Percentiles rank a stretch among this genome's conserved stretches.
These are phyloP conservation scores for Cinnamomum chago DNA, from an alignment of 164 flowering plant genomes.

Conservation along the genomic window DNA sequence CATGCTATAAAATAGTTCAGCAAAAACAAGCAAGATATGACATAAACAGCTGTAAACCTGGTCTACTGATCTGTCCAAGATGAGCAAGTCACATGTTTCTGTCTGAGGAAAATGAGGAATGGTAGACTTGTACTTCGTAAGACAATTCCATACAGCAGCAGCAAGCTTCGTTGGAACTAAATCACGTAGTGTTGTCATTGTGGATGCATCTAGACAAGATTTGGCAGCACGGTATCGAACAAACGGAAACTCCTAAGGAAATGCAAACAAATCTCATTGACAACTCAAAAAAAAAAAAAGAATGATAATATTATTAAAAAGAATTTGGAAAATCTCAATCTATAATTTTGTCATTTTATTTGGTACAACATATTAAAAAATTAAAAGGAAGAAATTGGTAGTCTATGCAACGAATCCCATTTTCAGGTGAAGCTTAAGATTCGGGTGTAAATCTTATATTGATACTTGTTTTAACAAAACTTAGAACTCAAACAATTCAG, in stretches of 20 bases:
- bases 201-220: slow-evolving; percentile 55
- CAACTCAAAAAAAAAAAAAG: no score
- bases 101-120: slow-evolving; percentile 75
- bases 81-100: slow-evolving; percentile 94
- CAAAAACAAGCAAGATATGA: not conserved
- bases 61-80: slow-evolving; percentile 90
- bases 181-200: slow-evolving; percentile 76
- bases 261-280: not conserved
- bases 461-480: no score
- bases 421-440: no score
- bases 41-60: slow-evolving; percentile 52
- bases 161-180: slow-evolving; percentile 90
- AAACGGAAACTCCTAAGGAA: slow-evolving; percentile 75
- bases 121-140: slow-evolving; percentile 61
- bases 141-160: slow-evolving; percentile 77
- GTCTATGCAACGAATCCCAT: no score
- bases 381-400: not conserved
- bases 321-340: not conserved
- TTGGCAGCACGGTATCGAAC: slow-evolving; percentile 89
- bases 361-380: no score
- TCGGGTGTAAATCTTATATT: no score
- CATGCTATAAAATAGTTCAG: not conserved
- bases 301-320: no score
- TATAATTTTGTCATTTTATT: not conserved
- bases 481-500: no score